Base-by-base conservation (phyloP, 2,329 filamentous ascomycete species). In the Ascochyta lentis region DNA sequence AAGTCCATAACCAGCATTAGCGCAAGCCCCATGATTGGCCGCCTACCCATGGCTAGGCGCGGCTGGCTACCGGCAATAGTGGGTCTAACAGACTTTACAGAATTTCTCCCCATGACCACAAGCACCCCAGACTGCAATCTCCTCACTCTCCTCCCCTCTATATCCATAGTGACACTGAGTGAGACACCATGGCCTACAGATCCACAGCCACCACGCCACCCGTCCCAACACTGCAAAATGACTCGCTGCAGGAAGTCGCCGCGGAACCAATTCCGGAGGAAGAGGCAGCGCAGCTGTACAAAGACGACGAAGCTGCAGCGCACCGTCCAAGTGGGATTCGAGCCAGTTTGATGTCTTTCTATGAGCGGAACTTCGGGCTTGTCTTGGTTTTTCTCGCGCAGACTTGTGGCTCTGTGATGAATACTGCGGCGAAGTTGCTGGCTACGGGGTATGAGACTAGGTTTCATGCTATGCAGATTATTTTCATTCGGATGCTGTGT, bases 401-500 rank as follows among this genome's bases (percentile, higher is more conserved):
- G 24, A 68, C 92, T 1, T 69, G 67, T 27, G 67, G 67, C 7
- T 65, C 63, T 15, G 43, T 68, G 12, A 70, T 70, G 67, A 68
- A 64, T 27, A 66, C 57, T 1, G 64, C 65, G 13, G 67, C 67
- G 4, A 68, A 68, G 38, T 38, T 70, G 3, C 53, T 70, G 8
- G 58, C 67, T 4, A 67, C 66, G n/a, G 61, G 63, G 13, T 66
- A 67, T 16, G 59, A 63, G 26, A 65, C 61, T 10, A 65, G 65
- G 16, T 68, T 68, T n/a, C 67, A 70, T 33, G 66, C 66, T n/a
- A 43, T 67, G 39, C 66, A 83, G 76, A 87, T 96, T 59, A 83
- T 96, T 13, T 92, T 96, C 66, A 84, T 85, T 7, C 85, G 92
- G 50, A 92, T 95, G 86, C 79, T 80, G 51, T 83, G 92, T 56